Percentiles rank a stretch among this genome's conserved stretches.
Evolutionary conservation across 2,329 filamentous ascomycete genomes (phyloP).

Genomic region (Colletotrichum sojae): DNA sequence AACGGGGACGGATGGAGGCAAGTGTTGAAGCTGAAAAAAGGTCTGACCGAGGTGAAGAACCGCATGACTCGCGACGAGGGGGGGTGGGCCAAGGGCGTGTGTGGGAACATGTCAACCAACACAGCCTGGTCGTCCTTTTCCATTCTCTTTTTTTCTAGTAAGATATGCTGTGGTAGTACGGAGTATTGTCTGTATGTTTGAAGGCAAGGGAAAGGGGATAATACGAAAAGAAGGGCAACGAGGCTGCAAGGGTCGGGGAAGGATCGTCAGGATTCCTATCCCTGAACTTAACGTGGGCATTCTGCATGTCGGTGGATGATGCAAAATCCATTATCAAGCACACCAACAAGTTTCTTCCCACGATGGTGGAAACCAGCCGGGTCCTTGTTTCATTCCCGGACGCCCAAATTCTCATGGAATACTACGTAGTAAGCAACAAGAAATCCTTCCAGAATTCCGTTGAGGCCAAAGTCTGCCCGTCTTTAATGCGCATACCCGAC

Average conservation of each 20-base stretch:
- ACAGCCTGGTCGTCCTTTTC: slow-evolving; percentile 1
- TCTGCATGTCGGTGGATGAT: slow-evolving; percentile 3
- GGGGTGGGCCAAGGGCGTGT: background rate
- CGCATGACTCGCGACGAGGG: slow-evolving; percentile 22
- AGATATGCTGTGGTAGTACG: no score
- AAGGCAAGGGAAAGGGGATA: background rate
- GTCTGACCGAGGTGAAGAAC: slow-evolving; percentile 16
- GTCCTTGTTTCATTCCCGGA: no score
- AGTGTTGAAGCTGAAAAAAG: slow-evolving; percentile 1
- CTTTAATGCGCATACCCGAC: background rate
- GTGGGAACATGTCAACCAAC: background rate
- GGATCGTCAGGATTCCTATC: slow-evolving; percentile 13
- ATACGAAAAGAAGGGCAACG: slow-evolving; percentile 1
- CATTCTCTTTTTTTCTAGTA: no score
- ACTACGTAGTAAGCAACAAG: no score
- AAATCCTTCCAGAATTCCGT: slow-evolving; percentile 8
- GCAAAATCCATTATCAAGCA: slow-evolving; percentile 22
- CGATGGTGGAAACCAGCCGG: no score
- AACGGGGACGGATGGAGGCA: slow-evolving; percentile 8
- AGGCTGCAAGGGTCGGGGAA: no score
- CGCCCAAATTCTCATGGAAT: no score
- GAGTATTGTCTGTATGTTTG: background rate
- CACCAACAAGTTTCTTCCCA: background rate
- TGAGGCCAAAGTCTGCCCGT: background rate
- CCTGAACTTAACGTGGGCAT: background rate